Percentiles rank a stretch among this genome's conserved stretches.
These are phyloP conservation scores for Leishmania gerbilli DNA, from an alignment of 208 protist genomes.

Conservation along the genomic window DNA sequence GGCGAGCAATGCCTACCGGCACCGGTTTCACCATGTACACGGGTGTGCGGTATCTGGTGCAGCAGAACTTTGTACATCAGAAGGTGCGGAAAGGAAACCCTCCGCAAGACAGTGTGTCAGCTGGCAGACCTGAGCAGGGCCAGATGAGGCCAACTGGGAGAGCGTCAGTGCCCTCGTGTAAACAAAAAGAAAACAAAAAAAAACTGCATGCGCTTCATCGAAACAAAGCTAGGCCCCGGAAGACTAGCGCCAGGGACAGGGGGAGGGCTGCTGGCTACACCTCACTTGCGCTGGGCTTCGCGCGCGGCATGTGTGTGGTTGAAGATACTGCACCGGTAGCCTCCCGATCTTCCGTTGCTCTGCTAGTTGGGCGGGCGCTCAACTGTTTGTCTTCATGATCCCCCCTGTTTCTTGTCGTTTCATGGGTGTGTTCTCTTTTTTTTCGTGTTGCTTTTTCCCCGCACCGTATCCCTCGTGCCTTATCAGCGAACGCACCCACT, in stretches of 20 bases:
- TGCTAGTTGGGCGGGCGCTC: background rate
- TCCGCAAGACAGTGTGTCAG: slow-evolving; percentile 52
- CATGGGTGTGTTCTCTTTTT: background rate
- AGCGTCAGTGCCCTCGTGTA: slow-evolving; percentile 57
- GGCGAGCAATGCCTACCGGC: slow-evolving; percentile 38
- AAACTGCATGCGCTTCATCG: slow-evolving; percentile 62
- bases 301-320: slow-evolving; percentile 53
- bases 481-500: background rate
- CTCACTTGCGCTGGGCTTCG: slow-evolving; percentile 51
- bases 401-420: background rate
- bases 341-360: background rate
- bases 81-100: slow-evolving; percentile 38
- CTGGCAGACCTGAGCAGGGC: slow-evolving; percentile 61
- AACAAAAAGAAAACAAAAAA: background rate
- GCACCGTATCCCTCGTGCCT: background rate
- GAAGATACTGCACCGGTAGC: background rate
- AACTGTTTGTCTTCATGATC: background rate
- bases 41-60: slow-evolving; percentile 58
- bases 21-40: slow-evolving; percentile 42
- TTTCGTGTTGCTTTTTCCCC: background rate
- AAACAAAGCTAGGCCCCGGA: slow-evolving; percentile 63
- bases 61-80: slow-evolving; percentile 67
- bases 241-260: slow-evolving; percentile 53
- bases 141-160: slow-evolving; percentile 49
- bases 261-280: slow-evolving; percentile 31